These are phyloP conservation scores for Gyromitra esculenta DNA, from an alignment of 2,329 filamentous ascomycete species.

Conservation along the genomic window DNA sequence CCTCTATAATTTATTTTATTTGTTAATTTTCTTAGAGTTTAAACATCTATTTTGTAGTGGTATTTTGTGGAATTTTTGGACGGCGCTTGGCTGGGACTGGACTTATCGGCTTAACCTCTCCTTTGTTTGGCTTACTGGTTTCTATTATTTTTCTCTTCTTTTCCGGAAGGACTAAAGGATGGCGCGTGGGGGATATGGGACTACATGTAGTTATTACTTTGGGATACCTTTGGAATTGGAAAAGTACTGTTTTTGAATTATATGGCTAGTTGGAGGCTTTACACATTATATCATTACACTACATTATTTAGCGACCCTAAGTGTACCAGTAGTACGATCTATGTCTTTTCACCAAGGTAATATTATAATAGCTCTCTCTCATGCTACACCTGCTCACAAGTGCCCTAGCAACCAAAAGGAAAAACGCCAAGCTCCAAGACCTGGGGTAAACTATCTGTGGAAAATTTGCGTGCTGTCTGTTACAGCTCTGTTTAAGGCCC, in stretches of 20 bases:
- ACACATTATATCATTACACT: background rate
- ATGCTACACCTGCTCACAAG: background rate
- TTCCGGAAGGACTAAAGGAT: background rate
- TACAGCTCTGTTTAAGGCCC: background rate
- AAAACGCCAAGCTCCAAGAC: background rate
- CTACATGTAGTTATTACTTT: constrained; percentile 31
- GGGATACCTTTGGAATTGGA: constrained; percentile 27
- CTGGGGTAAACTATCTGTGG: background rate
- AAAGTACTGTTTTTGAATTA: constrained; percentile 42
- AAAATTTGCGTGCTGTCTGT: background rate
- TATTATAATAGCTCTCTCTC: background rate
- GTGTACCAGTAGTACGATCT: background rate
- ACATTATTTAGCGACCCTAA: background rate
- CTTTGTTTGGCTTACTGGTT: constrained; percentile 25
- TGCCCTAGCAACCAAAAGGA: background rate
- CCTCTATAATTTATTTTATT: constrained; percentile 32
- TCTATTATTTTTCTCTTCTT: constrained; percentile 10
- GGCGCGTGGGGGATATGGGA: background rate
- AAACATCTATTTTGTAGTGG: constrained; percentile 26
- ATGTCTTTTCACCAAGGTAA: background rate
- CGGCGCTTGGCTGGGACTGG: constrained; percentile 42
- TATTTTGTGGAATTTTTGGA: constrained; percentile 39
- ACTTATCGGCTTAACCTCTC: constrained; percentile 31
- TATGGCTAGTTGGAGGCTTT: background rate
- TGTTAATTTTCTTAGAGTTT: constrained; percentile 41